Percentiles rank a stretch among this genome's conserved stretches.
Conservation (phyloP, 371 early-diverging fungal species). For the Mucor piriformis region DNA sequence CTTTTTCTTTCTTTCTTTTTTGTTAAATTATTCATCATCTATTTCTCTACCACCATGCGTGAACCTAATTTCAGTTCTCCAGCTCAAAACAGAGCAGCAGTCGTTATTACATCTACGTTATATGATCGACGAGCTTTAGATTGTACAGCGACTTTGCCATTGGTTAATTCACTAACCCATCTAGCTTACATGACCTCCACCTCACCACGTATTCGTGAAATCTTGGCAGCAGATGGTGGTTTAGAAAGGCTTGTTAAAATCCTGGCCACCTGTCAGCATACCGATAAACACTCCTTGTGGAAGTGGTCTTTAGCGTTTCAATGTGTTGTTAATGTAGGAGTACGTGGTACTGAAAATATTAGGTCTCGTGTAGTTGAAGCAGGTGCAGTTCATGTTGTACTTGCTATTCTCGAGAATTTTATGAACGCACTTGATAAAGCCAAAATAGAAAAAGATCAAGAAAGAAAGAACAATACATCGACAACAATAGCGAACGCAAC, state of each 20-base stretch:
- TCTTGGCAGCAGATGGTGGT: constrained; percentile 86
- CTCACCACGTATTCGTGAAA: constrained; percentile 76
- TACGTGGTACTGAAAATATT: constrained; percentile 78
- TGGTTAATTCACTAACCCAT: constrained; percentile 85
- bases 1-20: constrained; percentile 1
- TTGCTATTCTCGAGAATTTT: constrained; percentile 76
- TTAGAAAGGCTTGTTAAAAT: constrained; percentile 76
- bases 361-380: constrained; percentile 82
- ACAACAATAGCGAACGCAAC: constrained; percentile 12
- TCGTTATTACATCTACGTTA: constrained; percentile 79
- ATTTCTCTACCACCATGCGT: constrained; percentile 59
- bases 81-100: constrained; percentile 71
- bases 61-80: constrained; percentile 81
- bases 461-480: constrained; percentile 31
- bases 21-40: constrained; percentile 1
- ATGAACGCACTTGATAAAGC: constrained; percentile 61
- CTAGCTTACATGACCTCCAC: constrained; percentile 82
- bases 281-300: constrained; percentile 72
- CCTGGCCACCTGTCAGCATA: constrained; percentile 68
- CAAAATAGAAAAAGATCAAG: constrained; percentile 62
- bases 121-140: constrained; percentile 90
- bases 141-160: constrained; percentile 81
- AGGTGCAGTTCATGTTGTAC: constrained; percentile 76
- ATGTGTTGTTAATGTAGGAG: constrained; percentile 83
- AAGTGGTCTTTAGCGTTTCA: constrained; percentile 84